Evolutionary conservation across 495 filamentous ascomycete species (phyloP).

Genomic region (Aspergillus conjunctus): DNA sequence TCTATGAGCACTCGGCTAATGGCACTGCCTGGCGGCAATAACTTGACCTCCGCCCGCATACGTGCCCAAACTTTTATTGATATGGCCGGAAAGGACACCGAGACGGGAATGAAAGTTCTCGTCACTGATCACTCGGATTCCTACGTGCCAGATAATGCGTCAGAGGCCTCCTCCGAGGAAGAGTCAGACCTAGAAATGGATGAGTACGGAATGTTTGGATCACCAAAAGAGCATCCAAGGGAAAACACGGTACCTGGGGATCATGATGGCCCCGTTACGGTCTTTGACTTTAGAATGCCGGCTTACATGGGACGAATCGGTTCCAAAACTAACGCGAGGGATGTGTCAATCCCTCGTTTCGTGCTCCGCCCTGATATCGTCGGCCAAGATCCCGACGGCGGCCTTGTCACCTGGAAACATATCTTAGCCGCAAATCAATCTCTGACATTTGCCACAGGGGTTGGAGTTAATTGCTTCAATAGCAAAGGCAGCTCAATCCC

Average conservation of each 20-base stretch:
- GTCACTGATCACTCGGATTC: conserved; percentile 50
- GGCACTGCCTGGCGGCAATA: conserved; percentile 49
- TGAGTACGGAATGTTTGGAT: conserved; percentile 39
- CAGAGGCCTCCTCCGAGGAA: conserved; percentile 36
- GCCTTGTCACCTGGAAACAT: conserved; percentile 50
- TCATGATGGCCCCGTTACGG: conserved; percentile 40
- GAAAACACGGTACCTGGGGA: conserved; percentile 25
- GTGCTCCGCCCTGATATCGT: conserved; percentile 48
- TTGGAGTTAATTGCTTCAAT: conserved; percentile 45
- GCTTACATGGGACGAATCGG: conserved; percentile 48
- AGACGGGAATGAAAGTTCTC: conserved; percentile 44
- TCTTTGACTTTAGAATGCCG: conserved; percentile 49
- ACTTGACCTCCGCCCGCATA: conserved; percentile 50
- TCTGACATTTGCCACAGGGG: conserved; percentile 42
- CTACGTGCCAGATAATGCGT: conserved; percentile 42
- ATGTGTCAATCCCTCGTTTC: conserved; percentile 45
- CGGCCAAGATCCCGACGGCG: conserved; percentile 48
- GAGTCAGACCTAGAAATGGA: conserved; percentile 42
- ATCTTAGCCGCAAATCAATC: conserved; percentile 48
- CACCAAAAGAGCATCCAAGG: conserved; percentile 29
- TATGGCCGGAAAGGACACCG: conserved; percentile 48
- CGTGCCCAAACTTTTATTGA: conserved; percentile 54
- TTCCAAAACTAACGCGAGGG: conserved; percentile 29
- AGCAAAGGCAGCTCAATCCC: conserved; percentile 29
- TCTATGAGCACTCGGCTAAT: conserved; percentile 46